Evolutionary conservation across 495 filamentous ascomycete species (phyloP), one percentile per base, ranked within the genome.

Genomic region (Podospora pseudoanserina): DNA sequence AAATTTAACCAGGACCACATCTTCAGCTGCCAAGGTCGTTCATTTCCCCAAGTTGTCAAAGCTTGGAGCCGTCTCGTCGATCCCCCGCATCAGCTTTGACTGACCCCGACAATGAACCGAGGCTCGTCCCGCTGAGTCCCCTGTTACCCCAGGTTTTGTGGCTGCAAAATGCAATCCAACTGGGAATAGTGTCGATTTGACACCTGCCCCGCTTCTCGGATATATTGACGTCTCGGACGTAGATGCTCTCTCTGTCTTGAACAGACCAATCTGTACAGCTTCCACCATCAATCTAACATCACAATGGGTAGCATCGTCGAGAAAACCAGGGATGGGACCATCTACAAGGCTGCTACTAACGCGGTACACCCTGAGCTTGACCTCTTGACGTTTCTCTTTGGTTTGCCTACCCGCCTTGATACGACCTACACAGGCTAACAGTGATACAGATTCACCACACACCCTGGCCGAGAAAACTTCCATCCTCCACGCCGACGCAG

Each of bases 311-410:
- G 32, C 84, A 89, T 86, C 74, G 80, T 93, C 74, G 85, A 94
- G 72, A 97, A 94, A 82, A 94, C 93, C 80, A 89, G 85, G 75
- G 96, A 95, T 83, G 96, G 97, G 72, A 92, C 96, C 77, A 92
- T 92, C 78, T 97, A 92, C 86, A 96, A 96, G 84, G 94, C 93
- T 15, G 91, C 92, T 13, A 71, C 34, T 54, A 44, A 5, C 3
- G 55, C 23, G 58, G 69, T n/a, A 53, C 13, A 65, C 6, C 68
- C 69, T 3, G 34, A 67, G 19, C 60, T 68, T 13, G 69, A 71
- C 63, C 49, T 72, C 16, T 16, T 70, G 28, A 60, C 64, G 23
- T 28, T 64, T 39, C 68, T 70, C 49, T 74, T 74, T 27, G 70
- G 64, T 72, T 18, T 28, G n/a, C 6, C n/a, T 9, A 5, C 18